Base-by-base conservation (phyloP, 352 stramenopile genomes). In the Globisporangium yorkense region DNA sequence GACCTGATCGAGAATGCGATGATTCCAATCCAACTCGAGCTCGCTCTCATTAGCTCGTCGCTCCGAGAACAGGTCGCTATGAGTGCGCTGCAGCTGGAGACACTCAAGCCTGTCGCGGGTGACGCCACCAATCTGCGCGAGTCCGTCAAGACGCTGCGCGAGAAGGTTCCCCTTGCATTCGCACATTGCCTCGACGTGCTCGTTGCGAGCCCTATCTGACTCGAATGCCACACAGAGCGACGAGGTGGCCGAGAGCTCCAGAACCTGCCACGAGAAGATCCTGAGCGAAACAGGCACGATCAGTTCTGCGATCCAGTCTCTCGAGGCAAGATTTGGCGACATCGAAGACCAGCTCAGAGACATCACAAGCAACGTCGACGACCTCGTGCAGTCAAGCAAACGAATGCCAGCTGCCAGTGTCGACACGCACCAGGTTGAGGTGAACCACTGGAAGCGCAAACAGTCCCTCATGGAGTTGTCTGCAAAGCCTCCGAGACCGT, bases 291-390 rank as follows among this genome's bases (percentile, higher is more conserved):
- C 50, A 18, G 31, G 27, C 10, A 40, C 63, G 13, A 53, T 61
- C 6, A 47, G 48, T 1, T 48, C 46, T 8, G 60, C 55, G 16
- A 60, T 71, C n/a, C 59, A 67, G 35, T 40, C 24, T 8, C 68
- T 77, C 24, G 47, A 65, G 3, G 54, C 44, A 15, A 59, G 57
- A 20, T 62, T 77, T 41, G 50, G 43, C 5, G 40, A 51, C 40
- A 65, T 77, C 56, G 69, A 77, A 37, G 61, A 48, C 10, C 66
- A 63, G 15, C 57, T 77, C n/a, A 41, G 67, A 6, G 46, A 53
- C 9, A 66, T 77, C 31, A 58, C 65, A 16, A 20, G 50, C 15
- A 64, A 66, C 37, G 67, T 77, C 49, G 64, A 52, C 13, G 47
- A 45, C 20, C 68, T 77, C 20, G 61, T 74, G 13, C 54, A 43